Evolutionary conservation across 1,284 basidiomycete genomes (phyloP).

Genomic region (Puccinia horiana): DNA sequence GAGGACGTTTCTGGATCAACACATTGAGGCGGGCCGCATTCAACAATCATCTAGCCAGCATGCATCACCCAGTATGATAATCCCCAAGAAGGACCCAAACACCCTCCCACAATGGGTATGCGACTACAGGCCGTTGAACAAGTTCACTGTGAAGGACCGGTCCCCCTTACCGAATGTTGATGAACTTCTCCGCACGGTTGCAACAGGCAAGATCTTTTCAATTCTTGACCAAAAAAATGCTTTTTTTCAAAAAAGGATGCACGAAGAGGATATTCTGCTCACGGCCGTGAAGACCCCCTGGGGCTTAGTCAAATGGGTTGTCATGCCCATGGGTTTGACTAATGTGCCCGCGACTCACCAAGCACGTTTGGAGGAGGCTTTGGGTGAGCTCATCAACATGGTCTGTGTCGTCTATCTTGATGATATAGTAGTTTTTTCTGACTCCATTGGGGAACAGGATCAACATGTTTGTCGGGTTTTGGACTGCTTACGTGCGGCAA

Average conservation of each 20-base stretch:
- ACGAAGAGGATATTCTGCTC: constrained; percentile 59
- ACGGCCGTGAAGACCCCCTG: constrained; percentile 61
- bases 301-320: constrained; percentile 61
- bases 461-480: not conserved
- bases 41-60: not conserved
- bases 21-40: not conserved
- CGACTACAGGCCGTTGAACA: constrained; percentile 49
- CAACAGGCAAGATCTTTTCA: constrained; percentile 55
- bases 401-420: constrained; percentile 62
- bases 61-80: too few species aligned
- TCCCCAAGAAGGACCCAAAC: constrained; percentile 5
- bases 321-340: constrained; percentile 61
- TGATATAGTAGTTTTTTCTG: constrained; percentile 62
- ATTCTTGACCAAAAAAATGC: constrained; percentile 62
- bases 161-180: constrained; percentile 48
- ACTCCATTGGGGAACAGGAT: constrained; percentile 59
- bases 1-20: not conserved
- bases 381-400: constrained; percentile 56
- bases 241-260: constrained; percentile 61
- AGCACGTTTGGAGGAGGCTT: constrained; percentile 48
- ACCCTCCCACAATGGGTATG: not conserved
- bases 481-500: not conserved
- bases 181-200: not conserved
- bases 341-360: constrained; percentile 60
- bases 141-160: constrained; percentile 50